Base-by-base conservation (phyloP, 23 red algal species). In the Chondrus crispus region DNA sequence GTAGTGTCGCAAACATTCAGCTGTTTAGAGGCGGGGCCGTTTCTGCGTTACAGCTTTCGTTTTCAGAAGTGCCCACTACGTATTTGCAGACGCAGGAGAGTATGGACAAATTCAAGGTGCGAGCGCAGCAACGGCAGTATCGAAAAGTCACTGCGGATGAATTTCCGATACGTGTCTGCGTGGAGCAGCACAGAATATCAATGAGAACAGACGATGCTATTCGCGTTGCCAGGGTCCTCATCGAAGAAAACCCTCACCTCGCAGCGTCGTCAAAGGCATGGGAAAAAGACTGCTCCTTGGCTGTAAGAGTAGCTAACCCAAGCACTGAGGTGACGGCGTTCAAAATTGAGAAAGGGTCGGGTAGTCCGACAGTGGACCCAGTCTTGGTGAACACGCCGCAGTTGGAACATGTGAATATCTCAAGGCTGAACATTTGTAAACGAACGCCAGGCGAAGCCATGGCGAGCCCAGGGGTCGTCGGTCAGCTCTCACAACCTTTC, bases 41-140 rank as follows among this genome's bases (percentile, higher is more conserved):
- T 57, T 73, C 79, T 46, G 53, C 75, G 60, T 49, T 92, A 37
- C 14, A 63, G n/a, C 71, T 90, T 38, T 69, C 48, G 18, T 71
- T 90, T 68, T 68, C 87, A 19, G 37, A 12, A 18, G 43, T 54
- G 26, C 89, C 89, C 13, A 38, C 60, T 11, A 30, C 75, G 30
- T 92, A 78, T 32, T 3, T 92, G 22, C 89, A 92, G 49, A 92
- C 77, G 13, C 63, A 69, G 30, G 73, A 92, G 20, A 92, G 89
- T 50, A 84, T 92, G 76, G 66, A 82, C 66, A 82, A 84, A 33
- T 92, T 64, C 79, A 84, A 82, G 60, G 60, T 75, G 60, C 89
- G 89, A 43, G 75, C 79, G 43, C 89, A 92, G 62, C 89, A 92
- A 84, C 89, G 89, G 12, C 89, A 92, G 66, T 92, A 92, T 68